A percentile compares a stretch with the other conserved stretches of the same genome.
Conservation (phyloP, 148 eudicot genomes). For the Heliosperma pusillum region DNA sequence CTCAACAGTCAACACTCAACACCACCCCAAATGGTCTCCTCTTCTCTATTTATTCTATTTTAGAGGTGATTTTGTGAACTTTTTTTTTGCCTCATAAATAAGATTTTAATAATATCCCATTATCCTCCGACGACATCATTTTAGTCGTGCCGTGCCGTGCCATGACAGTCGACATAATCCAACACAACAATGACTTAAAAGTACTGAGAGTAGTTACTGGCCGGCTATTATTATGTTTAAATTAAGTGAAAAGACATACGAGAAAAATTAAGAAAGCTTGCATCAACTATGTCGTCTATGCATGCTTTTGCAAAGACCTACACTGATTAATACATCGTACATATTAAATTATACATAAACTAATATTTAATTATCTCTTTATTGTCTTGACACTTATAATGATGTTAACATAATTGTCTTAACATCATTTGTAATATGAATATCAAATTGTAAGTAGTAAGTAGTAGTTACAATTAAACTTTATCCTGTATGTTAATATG, state of each 20-base stretch:
- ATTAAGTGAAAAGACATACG: not conserved
- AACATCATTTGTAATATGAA: not conserved
- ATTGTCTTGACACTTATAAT: not conserved
- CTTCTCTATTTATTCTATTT: too few relatives aligned
- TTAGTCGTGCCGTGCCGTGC: not conserved
- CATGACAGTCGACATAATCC: not conserved
- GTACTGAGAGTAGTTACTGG: not conserved
- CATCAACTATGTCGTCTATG: not conserved
- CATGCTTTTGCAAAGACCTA: not conserved
- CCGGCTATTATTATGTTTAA: not conserved
- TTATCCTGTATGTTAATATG: too few relatives aligned
- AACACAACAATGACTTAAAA: not conserved
- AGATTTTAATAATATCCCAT: not conserved
- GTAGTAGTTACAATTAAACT: not conserved
- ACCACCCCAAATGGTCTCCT: too few relatives aligned
- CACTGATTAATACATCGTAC: not conserved
- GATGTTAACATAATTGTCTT: slow-evolving; percentile 2
- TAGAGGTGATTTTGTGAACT: too few relatives aligned
- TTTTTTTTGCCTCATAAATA: too few relatives aligned
- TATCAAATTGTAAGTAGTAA: not conserved
- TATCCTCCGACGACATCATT: not conserved
- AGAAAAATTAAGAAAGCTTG: not conserved
- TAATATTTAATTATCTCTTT: not conserved
- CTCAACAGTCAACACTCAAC: too few relatives aligned
- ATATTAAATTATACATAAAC: too few relatives aligned